phyloP scores from a whole-genome alignment of 1,284 basidiomycete genomes.

The Pseudozyma tsukubaensis region DNA sequence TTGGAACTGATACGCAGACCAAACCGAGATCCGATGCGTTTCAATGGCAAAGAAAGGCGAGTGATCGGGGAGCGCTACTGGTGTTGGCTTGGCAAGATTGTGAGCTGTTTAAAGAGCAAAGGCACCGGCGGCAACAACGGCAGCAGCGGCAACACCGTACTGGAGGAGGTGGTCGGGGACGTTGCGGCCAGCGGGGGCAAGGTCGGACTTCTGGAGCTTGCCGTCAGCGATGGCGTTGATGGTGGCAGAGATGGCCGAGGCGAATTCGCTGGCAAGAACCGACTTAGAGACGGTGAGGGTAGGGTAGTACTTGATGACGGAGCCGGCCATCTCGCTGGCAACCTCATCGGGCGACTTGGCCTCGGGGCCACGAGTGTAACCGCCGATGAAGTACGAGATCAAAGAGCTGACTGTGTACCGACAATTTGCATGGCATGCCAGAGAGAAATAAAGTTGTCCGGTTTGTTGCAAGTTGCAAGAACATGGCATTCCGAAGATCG shows the following conservation, averaged over 20 bases:
- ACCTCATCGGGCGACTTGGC: conserved; percentile 50
- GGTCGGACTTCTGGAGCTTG: conserved; percentile 34
- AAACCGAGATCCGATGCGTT: background rate
- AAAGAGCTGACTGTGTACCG: conserved; percentile 49
- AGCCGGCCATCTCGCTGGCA: conserved; percentile 57
- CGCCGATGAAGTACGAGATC: conserved; percentile 56
- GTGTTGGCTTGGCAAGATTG: background rate
- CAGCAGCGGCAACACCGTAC: conserved; percentile 52
- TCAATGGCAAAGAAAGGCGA: background rate
- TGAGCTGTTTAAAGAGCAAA: conserved; percentile 54
- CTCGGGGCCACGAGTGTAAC: conserved; percentile 52
- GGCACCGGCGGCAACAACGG: conserved; percentile 62
- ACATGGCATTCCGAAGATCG: background rate
- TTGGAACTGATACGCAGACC: background rate
- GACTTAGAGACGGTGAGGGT: conserved; percentile 50
- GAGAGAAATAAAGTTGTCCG: background rate
- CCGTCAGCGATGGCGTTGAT: conserved; percentile 46
- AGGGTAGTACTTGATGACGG: conserved; percentile 64
- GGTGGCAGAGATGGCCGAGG: conserved; percentile 42
- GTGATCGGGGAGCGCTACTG: conserved; percentile 22
- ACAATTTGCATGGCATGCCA: background rate
- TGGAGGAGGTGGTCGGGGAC: conserved; percentile 36
- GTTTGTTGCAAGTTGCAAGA: background rate
- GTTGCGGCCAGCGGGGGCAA: conserved; percentile 35
- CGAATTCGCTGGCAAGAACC: conserved; percentile 38